Evolutionary conservation across 352 stramenopile genomes (phyloP), one percentile per base, ranked within the genome.

Genomic region (Phytopythium cucurbitacearum): DNA sequence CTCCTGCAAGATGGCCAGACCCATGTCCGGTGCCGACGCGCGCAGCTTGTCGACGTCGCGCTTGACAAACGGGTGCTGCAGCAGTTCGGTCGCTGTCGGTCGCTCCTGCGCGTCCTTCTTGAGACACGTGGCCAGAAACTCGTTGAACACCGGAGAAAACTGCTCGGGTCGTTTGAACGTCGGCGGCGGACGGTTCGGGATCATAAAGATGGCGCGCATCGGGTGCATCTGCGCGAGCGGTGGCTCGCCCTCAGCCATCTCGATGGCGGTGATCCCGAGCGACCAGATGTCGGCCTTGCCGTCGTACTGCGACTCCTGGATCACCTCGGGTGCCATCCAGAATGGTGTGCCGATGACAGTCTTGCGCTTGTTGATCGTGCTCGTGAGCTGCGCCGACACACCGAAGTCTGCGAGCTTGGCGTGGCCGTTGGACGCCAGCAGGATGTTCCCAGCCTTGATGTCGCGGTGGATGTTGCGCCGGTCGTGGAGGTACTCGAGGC

Each of bases 311-410:
- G 87, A 78, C 71, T 96, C 72, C 58, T 90, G 78, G 44, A 97
- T 96, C 37, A 97, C 89, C 56, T 97, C 87, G 5, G 87, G 87
- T 16, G 89, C 87, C 89, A 97, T 96, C 86, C 87, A 97, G 64
- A 94, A 97, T 5, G 89, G 89, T 13, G 89, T 96, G 28, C 89
- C 89, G 40, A 95, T 89, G 34, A 96, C 86, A 7, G 87, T 96
- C 42, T 90, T 82, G n/a, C 87, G 85, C 63, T 96, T 96, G 49
- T 81, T 89, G 57, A 96, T 85, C n/a, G 82, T 95, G 57, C 80
- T 82, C 7, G 83, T 97, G 54, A 96, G 73, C 63, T 94, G 83
- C 28, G 84, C 89, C n/a, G 84, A 91, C 38, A 95, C 89, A 52
- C 89, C 89, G 71, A 97, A 97, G 64, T 97, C 89, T 0, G 87